phyloP scores from a whole-genome alignment of 2,329 filamentous ascomycete species.

The Neopestalotiopsis sp. region DNA sequence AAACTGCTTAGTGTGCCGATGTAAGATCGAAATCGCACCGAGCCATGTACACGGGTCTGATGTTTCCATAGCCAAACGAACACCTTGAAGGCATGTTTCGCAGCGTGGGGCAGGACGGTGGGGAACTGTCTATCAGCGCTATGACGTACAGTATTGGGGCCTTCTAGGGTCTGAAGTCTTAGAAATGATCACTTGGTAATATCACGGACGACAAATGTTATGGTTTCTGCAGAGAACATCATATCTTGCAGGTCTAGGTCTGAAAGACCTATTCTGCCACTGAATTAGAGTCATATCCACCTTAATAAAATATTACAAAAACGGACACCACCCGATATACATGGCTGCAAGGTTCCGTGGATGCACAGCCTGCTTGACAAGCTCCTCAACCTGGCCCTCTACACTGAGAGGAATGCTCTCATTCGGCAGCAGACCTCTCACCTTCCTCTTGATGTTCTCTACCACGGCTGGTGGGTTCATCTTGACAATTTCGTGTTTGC shows the following conservation, averaged over 20 bases:
- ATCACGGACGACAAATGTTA: not conserved
- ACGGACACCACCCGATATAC: conserved; percentile 93
- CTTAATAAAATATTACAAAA: conserved; percentile 44
- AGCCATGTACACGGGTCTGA: too few species aligned
- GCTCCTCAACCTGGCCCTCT: conserved; percentile 94
- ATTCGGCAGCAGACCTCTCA: conserved; percentile 80
- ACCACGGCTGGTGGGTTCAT: conserved; percentile 75
- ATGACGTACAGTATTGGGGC: not conserved
- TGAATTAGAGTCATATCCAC: not conserved
- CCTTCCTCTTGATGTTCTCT: conserved; percentile 85
- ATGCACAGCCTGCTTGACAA: conserved; percentile 87
- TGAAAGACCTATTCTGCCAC: not conserved
- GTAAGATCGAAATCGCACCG: too few species aligned
- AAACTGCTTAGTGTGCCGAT: too few species aligned
- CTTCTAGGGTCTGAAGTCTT: not conserved
- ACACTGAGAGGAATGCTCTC: conserved; percentile 94
- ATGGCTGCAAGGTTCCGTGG: conserved; percentile 82
- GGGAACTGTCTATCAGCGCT: not conserved
- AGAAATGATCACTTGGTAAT: not conserved
- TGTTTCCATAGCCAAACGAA: too few species aligned
- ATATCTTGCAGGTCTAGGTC: too few species aligned
- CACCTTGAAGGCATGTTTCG: not conserved
- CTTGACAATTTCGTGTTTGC: conserved; percentile 52
- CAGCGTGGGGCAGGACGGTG: not conserved
- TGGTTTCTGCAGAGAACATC: too few species aligned